These are phyloP conservation scores for Toxoplasma gondii DNA, from an alignment of 169 alveolate species.

Conservation along the genomic window DNA sequence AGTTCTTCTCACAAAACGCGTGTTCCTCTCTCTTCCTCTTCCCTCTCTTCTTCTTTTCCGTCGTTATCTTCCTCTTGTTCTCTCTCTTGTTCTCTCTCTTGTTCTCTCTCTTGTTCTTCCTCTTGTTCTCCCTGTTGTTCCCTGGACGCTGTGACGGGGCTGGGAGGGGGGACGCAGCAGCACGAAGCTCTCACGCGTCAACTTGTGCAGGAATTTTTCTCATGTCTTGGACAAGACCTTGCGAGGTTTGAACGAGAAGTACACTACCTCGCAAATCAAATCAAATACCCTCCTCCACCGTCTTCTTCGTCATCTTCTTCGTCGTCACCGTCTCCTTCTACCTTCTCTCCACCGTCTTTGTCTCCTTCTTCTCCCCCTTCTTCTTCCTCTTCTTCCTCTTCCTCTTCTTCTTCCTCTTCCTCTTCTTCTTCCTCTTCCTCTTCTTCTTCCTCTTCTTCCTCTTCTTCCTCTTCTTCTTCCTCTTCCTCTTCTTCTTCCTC, in stretches of 20 bases:
- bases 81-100: neutral
- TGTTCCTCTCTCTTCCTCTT: too few relatives aligned
- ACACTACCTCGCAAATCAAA: neutral
- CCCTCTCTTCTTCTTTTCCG: too few relatives aligned
- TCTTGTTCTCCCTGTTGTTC: neutral
- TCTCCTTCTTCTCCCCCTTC: neutral
- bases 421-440: too few relatives aligned
- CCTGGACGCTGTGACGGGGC: neutral
- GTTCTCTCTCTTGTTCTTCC: neutral
- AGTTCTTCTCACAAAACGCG: too few relatives aligned
- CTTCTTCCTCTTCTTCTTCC: too few relatives aligned
- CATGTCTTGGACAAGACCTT: neutral
- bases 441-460: too few relatives aligned
- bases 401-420: too few relatives aligned
- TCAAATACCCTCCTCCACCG: conserved; percentile 27
- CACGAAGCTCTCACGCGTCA: neutral
- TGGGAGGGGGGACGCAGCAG: neutral
- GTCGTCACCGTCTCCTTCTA: neutral
- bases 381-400: neutral
- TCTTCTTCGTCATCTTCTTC: neutral
- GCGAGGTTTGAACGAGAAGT: conserved; percentile 11
- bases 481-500: too few relatives aligned
- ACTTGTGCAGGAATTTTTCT: neutral
- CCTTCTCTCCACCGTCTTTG: neutral
- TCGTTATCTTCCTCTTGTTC: too few relatives aligned